Conservation (phyloP, 2,329 filamentous ascomycete species). For the Exophiala sideris region DNA sequence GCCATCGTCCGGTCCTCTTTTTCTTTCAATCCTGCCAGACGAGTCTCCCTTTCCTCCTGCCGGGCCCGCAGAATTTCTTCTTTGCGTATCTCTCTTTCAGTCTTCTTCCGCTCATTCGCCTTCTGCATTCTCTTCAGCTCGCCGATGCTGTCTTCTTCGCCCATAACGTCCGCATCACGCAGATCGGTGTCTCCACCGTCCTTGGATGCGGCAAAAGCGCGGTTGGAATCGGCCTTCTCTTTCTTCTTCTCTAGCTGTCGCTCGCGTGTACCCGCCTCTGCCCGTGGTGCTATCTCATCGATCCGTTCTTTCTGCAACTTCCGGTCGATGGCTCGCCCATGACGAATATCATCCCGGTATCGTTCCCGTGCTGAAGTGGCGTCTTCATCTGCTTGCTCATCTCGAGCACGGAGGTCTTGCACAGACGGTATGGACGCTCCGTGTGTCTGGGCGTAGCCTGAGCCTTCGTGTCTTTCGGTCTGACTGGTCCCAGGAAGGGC, state of each 20-base stretch:
- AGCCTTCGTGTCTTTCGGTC: constrained; percentile 28
- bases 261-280: constrained; percentile 78
- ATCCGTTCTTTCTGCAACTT: constrained; percentile 66
- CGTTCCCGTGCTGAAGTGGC: constrained; percentile 50
- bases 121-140: constrained; percentile 64
- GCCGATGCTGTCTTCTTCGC: constrained; percentile 57
- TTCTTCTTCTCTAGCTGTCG: constrained; percentile 81
- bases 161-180: constrained; percentile 72
- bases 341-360: constrained; percentile 53
- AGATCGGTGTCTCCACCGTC: constrained; percentile 57
- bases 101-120: constrained; percentile 69
- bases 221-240: constrained; percentile 68
- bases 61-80: constrained; percentile 76
- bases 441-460: constrained; percentile 30
- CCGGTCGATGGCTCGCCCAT: constrained; percentile 63
- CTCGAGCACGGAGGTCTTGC: constrained; percentile 66
- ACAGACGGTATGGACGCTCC: constrained; percentile 66
- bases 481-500: constrained; percentile 37
- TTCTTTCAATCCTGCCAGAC: constrained; percentile 63
- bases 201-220: constrained; percentile 61
- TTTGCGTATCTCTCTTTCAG: constrained; percentile 74
- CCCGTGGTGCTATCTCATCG: constrained; percentile 78
- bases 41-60: constrained; percentile 75
- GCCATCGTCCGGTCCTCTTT: constrained; percentile 83
- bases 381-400: constrained; percentile 40